phyloP scores from a whole-genome alignment of 2,329 filamentous ascomycete species.

The Hymenoscyphus occultus region DNA sequence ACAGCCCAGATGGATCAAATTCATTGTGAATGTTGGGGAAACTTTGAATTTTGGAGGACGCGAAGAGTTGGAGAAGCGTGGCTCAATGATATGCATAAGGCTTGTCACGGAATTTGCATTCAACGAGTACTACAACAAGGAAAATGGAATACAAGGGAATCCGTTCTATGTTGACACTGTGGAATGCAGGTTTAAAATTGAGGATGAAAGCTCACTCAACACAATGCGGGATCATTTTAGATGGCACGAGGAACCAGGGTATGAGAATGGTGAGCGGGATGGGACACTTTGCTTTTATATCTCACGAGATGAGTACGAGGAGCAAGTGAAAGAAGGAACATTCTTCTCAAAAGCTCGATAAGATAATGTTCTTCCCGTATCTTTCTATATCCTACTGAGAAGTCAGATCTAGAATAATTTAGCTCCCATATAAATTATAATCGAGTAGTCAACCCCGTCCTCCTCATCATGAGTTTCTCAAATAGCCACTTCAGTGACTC shows the following conservation, averaged over 20 bases:
- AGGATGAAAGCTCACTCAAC: not conserved
- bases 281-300: not conserved
- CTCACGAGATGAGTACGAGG: not conserved
- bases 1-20: not conserved
- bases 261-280: not conserved
- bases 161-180: not conserved
- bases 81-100: not conserved
- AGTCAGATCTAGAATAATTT: too few species aligned
- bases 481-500: too few species aligned
- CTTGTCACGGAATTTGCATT: not conserved
- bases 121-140: not conserved
- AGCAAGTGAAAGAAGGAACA: not conserved
- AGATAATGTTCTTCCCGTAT: not conserved
- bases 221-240: not conserved
- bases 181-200: not conserved
- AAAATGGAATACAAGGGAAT: not conserved
- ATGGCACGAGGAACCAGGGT: not conserved
- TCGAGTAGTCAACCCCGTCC: too few species aligned
- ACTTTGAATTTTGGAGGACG: not conserved
- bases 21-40: not conserved
- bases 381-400: not conserved
- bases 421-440: too few species aligned
- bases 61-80: not conserved
- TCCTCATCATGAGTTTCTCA: too few species aligned
- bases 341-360: not conserved